phyloP scores from a whole-genome alignment of 2,329 filamentous ascomycete species.

The Clonostachys solani region DNA sequence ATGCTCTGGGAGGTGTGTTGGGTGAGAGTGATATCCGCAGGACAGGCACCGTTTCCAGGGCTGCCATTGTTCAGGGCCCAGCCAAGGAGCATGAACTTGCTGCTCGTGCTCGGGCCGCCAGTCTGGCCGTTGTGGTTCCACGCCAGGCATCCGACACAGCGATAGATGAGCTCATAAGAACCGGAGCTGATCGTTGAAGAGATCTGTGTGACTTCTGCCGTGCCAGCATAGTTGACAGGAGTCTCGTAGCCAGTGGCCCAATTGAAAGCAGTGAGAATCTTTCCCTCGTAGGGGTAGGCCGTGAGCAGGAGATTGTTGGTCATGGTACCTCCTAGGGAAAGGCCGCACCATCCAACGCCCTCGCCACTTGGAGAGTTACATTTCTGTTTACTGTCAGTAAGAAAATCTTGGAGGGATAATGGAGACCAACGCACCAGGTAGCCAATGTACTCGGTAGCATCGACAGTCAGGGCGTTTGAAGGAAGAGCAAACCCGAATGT shows the following conservation, averaged over 20 bases:
- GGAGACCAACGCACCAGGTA: slow-evolving; percentile 37
- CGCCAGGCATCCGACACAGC: slow-evolving; percentile 53
- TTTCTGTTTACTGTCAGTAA: slow-evolving; percentile 24
- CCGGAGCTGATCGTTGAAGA: slow-evolving; percentile 52
- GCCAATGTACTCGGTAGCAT: slow-evolving; percentile 55
- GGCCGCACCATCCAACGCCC: slow-evolving; percentile 51
- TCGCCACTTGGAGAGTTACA: slow-evolving; percentile 37
- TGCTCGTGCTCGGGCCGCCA: slow-evolving; percentile 36
- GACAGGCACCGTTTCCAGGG: slow-evolving; percentile 33
- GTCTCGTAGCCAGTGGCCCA: slow-evolving; percentile 54
- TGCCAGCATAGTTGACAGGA: slow-evolving; percentile 56
- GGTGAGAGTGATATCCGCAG: slow-evolving; percentile 36
- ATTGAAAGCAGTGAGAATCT: slow-evolving; percentile 53
- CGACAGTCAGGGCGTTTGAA: slow-evolving; percentile 34
- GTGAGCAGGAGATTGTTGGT: slow-evolving; percentile 52
- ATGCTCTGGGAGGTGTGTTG: slow-evolving; percentile 50
- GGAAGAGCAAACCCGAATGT: slow-evolving; percentile 53
- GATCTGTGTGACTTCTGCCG: slow-evolving; percentile 58
- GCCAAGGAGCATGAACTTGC: slow-evolving; percentile 42
- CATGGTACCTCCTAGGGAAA: slow-evolving; percentile 55
- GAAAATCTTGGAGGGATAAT: not conserved
- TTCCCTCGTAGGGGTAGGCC: slow-evolving; percentile 48
- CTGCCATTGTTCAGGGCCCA: slow-evolving; percentile 47
- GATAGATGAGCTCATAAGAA: slow-evolving; percentile 60
- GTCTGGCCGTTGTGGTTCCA: slow-evolving; percentile 45